Conservation (phyloP, 1,139 yeast genomes). For the Debaryomycetaceae sp. region DNA sequence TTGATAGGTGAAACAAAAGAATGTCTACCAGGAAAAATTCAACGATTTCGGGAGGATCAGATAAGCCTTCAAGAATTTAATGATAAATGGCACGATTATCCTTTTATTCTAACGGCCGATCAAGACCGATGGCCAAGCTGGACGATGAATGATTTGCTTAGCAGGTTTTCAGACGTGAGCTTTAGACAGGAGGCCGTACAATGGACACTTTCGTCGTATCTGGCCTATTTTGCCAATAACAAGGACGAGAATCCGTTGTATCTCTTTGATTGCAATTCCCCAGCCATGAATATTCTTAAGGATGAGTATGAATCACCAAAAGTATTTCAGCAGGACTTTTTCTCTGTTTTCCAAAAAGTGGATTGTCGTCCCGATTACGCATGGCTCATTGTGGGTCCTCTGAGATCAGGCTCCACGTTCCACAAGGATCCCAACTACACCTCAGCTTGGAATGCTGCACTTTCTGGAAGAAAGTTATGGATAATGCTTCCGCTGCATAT, state of each 20-base stretch:
- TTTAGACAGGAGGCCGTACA: slow-evolving; percentile 84
- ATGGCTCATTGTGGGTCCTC: slow-evolving; percentile 86
- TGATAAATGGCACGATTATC: slow-evolving; percentile 45
- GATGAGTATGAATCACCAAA: slow-evolving; percentile 55
- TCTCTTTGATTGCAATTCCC: slow-evolving; percentile 73
- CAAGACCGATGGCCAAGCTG: slow-evolving; percentile 64
- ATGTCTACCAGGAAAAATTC: slow-evolving; percentile 37
- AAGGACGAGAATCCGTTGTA: slow-evolving; percentile 81
- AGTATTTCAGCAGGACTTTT: slow-evolving; percentile 50
- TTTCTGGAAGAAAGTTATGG: slow-evolving; percentile 81
- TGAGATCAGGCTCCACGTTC: slow-evolving; percentile 79
- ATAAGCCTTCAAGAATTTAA: slow-evolving; percentile 47
- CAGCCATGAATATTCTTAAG: slow-evolving; percentile 56
- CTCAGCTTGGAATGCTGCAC: slow-evolving; percentile 83
- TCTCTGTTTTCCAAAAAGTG: slow-evolving; percentile 36
- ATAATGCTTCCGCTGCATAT: slow-evolving; percentile 76
- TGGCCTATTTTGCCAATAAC: slow-evolving; percentile 58
- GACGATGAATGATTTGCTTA: slow-evolving; percentile 48
- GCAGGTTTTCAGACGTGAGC: slow-evolving; percentile 53
- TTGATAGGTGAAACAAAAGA: slow-evolving; percentile 12
- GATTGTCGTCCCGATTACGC: slow-evolving; percentile 80
- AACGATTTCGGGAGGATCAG: slow-evolving; percentile 41
- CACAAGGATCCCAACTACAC: slow-evolving; percentile 93
- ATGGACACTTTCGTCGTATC: slow-evolving; percentile 67
- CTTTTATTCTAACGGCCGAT: slow-evolving; percentile 59